These are phyloP conservation scores for Laetiporus sulphureus DNA, from an alignment of 1,284 basidiomycete species.

Conservation along the genomic window DNA sequence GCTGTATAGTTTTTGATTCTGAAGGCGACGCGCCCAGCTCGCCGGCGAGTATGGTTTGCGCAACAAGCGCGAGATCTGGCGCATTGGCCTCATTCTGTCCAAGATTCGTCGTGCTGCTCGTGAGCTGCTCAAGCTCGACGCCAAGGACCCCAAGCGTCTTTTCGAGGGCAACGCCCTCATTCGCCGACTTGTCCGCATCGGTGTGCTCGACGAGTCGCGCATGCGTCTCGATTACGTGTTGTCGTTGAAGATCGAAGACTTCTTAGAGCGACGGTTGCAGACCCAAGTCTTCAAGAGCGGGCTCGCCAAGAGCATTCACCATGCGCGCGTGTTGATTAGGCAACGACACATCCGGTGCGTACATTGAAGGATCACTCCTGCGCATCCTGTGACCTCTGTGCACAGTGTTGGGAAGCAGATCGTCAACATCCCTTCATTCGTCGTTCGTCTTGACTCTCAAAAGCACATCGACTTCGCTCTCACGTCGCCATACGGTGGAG, in stretches of 20 bases:
- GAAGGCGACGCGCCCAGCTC: conserved; percentile 48
- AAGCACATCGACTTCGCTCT: conserved; percentile 99
- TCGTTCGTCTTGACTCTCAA: conserved; percentile 95
- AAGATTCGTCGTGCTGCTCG: conserved; percentile 99
- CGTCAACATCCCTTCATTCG: conserved; percentile 98
- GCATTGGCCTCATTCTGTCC: conserved; percentile 95
- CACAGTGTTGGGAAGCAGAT: conserved; percentile 96
- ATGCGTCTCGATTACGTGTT: conserved; percentile 99
- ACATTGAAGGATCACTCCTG: not conserved
- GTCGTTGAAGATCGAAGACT: conserved; percentile 98
- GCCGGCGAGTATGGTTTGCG: conserved; percentile 99
- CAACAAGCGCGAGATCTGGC: conserved; percentile 99
- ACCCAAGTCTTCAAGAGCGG: conserved; percentile 99
- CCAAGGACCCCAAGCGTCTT: conserved; percentile 99
- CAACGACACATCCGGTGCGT: conserved; percentile 93
- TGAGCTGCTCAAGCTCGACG: conserved; percentile 99
- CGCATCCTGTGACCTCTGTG: conserved; percentile 4
- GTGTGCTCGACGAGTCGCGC: conserved; percentile 98
- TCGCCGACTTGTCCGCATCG: conserved; percentile 97
- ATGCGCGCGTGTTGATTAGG: conserved; percentile 96
- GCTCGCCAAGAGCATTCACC: conserved; percentile 97
- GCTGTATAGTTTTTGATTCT: conserved; percentile 4
- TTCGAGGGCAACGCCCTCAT: conserved; percentile 99
- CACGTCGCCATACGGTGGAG: conserved; percentile 96
- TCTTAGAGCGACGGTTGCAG: conserved; percentile 98